These are phyloP conservation scores for Macrocybe gigantea DNA, from an alignment of 768 basidiomycete genomes.

Conservation along the genomic window DNA sequence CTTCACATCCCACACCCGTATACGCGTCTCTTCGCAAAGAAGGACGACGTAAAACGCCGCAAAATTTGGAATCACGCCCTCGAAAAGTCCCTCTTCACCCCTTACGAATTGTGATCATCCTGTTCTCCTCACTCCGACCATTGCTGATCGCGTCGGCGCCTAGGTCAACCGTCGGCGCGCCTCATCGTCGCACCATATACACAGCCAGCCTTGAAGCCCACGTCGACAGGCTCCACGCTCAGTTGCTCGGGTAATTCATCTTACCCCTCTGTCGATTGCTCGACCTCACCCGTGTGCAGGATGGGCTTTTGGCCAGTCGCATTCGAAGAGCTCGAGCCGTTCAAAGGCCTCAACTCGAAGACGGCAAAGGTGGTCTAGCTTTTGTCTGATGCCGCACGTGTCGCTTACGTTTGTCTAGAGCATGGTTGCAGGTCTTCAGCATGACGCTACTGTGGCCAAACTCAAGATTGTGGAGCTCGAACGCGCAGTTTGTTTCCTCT, in stretches of 20 bases:
- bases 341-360: constrained; percentile 69
- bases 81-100: constrained; percentile 64
- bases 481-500: constrained; percentile 47
- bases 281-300: constrained; percentile 11
- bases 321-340: constrained; percentile 50
- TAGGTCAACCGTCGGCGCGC: constrained; percentile 63
- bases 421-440: constrained; percentile 67
- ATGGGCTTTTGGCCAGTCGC: constrained; percentile 53
- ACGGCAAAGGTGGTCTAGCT: constrained; percentile 55
- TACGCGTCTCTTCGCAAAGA: constrained; percentile 62
- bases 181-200: constrained; percentile 65
- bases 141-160: constrained; percentile 1
- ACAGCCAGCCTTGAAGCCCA: constrained; percentile 69
- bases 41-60: constrained; percentile 57
- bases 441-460: constrained; percentile 53
- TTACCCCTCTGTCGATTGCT: not conserved
- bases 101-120: constrained; percentile 51
- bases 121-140: not conserved
- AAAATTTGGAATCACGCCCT: constrained; percentile 77
- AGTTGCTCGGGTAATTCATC: constrained; percentile 36
- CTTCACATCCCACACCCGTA: constrained; percentile 53
- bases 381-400: not conserved
- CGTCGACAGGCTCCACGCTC: constrained; percentile 60
- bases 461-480: constrained; percentile 65
- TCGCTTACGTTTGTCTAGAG: constrained; percentile 34